These are phyloP conservation scores for Mariannaea sp. DNA, from an alignment of 2,329 filamentous ascomycete genomes.

Conservation along the genomic window DNA sequence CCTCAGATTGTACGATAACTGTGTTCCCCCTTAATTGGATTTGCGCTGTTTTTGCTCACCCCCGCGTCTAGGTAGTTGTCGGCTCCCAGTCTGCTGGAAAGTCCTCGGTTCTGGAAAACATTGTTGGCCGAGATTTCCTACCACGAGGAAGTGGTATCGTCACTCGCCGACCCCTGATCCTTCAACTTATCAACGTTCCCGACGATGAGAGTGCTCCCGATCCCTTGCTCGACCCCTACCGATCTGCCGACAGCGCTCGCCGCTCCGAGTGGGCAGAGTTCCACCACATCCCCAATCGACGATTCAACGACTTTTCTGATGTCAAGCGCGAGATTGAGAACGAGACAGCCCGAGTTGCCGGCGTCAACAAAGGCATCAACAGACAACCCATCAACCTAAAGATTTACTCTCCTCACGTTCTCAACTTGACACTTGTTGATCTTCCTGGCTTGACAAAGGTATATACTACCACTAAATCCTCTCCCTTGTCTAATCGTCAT, in stretches of 20 bases:
- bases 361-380: conserved; percentile 98
- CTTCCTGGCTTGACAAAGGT: conserved; percentile 95
- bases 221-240: conserved; percentile 72
- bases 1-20: conserved; percentile 85
- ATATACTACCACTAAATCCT: no score
- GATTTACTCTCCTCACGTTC: conserved; percentile 95
- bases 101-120: conserved; percentile 98
- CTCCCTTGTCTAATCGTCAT: conserved; percentile 29
- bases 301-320: conserved; percentile 88
- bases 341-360: conserved; percentile 88
- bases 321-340: conserved; percentile 97
- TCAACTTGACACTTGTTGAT: conserved; percentile 96
- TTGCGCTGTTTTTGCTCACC: conserved; percentile 24
- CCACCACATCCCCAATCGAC: conserved; percentile 87
- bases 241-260: conserved; percentile 71
- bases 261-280: conserved; percentile 89
- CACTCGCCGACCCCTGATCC: conserved; percentile 88
- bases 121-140: conserved; percentile 95
- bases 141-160: conserved; percentile 97
- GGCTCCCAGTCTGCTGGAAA: conserved; percentile 98
- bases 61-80: conserved; percentile 78
- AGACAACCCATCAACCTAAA: conserved; percentile 97
- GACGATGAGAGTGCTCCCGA: conserved; percentile 71
- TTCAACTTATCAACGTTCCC: conserved; percentile 97
- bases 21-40: conserved; percentile 21